Conservation (phyloP, 225 moss, liverwort and hornwort species). For the Bryoerythrophyllum caledonicum region DNA sequence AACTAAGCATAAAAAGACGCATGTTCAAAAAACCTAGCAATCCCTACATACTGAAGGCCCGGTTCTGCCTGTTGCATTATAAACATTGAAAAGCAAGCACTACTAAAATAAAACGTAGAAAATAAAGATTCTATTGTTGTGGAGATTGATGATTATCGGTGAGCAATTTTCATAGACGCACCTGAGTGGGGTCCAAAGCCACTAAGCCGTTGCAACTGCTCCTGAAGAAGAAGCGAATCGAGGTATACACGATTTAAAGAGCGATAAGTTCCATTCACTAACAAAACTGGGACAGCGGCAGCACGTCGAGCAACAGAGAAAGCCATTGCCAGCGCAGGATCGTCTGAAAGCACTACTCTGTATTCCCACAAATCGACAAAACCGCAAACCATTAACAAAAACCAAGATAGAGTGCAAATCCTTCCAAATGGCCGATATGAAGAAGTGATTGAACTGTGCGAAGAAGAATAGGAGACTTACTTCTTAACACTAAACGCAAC, state of each 20-base stretch:
- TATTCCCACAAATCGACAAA: slow-evolving; percentile 10
- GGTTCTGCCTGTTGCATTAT: neutral
- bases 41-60: neutral
- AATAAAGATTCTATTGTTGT: neutral
- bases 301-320: slow-evolving; percentile 89
- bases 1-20: neutral
- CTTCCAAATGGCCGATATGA: neutral
- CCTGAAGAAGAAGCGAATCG: slow-evolving; percentile 89
- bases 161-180: slow-evolving; percentile 9
- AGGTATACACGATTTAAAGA: slow-evolving; percentile 90
- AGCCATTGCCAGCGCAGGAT: slow-evolving; percentile 94
- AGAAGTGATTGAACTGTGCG: neutral
- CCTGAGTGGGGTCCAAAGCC: slow-evolving; percentile 47
- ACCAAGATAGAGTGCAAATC: neutral
- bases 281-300: slow-evolving; percentile 78
- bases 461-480: slow-evolving; percentile 25
- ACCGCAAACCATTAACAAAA: neutral
- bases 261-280: slow-evolving; percentile 82
- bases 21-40: neutral
- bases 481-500: slow-evolving; percentile 65
- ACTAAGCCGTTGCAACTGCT: slow-evolving; percentile 75
- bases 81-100: neutral
- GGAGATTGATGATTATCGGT: neutral
- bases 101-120: neutral
- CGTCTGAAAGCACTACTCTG: slow-evolving; percentile 83